Conservation (phyloP, 2,329 filamentous ascomycete genomes). For the Cercospora canescens region DNA sequence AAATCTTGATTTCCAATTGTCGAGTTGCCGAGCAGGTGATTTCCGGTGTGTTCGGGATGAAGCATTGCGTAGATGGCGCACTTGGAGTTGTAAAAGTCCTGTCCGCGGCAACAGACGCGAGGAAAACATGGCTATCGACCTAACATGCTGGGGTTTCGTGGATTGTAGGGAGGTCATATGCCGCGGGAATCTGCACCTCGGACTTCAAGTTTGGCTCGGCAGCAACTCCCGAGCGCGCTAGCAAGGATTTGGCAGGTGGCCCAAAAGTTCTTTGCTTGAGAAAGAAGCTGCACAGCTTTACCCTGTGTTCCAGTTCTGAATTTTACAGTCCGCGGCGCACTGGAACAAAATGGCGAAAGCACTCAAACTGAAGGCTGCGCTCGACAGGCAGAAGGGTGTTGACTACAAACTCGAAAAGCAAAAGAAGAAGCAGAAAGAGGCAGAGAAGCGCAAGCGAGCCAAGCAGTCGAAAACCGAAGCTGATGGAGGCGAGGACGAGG, state of each 20-base stretch:
- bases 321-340: not conserved
- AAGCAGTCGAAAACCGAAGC: constrained; percentile 44
- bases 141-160: not conserved
- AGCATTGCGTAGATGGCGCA: not conserved
- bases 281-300: not conserved
- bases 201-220: not conserved
- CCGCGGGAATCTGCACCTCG: not conserved
- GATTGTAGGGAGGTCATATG: not conserved
- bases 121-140: not conserved
- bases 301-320: not conserved
- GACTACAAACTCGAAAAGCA: constrained; percentile 73
- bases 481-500: constrained; percentile 47
- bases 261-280: constrained; percentile 13
- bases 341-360: constrained; percentile 47
- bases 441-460: constrained; percentile 49
- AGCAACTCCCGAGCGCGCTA: not conserved
- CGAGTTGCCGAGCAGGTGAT: not conserved
- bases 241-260: not conserved
- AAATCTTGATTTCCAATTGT: not conserved
- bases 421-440: constrained; percentile 54
- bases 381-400: constrained; percentile 59
- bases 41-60: not conserved
- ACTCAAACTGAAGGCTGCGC: constrained; percentile 59
- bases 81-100: not conserved
- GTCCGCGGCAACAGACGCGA: not conserved